phyloP scores from a whole-genome alignment of 1,139 yeast species.

The Yamadazyma aaseri region DNA sequence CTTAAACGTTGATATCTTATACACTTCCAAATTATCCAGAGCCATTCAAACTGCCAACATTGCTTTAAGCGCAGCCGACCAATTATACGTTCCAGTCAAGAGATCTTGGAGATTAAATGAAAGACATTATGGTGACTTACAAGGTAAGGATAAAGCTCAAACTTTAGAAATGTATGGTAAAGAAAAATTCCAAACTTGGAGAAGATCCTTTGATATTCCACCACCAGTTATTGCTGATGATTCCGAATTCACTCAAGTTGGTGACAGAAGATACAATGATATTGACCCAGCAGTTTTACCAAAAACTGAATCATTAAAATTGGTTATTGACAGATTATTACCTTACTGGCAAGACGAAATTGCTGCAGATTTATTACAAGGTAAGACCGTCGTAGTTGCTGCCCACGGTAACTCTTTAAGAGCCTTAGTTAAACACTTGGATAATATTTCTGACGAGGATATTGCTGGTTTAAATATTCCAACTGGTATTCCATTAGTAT shows the following conservation, averaged over 20 bases:
- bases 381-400: slow-evolving; percentile 89
- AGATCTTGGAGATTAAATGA: slow-evolving; percentile 98
- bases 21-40: slow-evolving; percentile 91
- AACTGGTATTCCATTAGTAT: slow-evolving; percentile 98
- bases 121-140: slow-evolving; percentile 98
- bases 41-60: slow-evolving; percentile 98
- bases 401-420: slow-evolving; percentile 99
- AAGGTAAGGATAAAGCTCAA: slow-evolving; percentile 97
- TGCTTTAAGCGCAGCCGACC: slow-evolving; percentile 87
- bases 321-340: slow-evolving; percentile 94
- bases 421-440: slow-evolving; percentile 95
- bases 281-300: slow-evolving; percentile 86
- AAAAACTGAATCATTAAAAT: slow-evolving; percentile 90
- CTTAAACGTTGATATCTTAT: slow-evolving; percentile 79
- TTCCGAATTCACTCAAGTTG: slow-evolving; percentile 80
- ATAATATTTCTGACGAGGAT: slow-evolving; percentile 86
- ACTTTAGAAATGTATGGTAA: slow-evolving; percentile 85
- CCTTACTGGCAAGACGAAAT: slow-evolving; percentile 98
- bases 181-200: slow-evolving; percentile 94
- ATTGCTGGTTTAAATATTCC: slow-evolving; percentile 96
- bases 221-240: slow-evolving; percentile 85
- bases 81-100: slow-evolving; percentile 87
- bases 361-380: slow-evolving; percentile 77
- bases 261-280: slow-evolving; percentile 81
- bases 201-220: slow-evolving; percentile 97